Evolutionary conservation across 2,329 filamentous ascomycete species (phyloP), one percentile per base, ranked within the genome.

Genomic region (Arachnopeziza araneosa): DNA sequence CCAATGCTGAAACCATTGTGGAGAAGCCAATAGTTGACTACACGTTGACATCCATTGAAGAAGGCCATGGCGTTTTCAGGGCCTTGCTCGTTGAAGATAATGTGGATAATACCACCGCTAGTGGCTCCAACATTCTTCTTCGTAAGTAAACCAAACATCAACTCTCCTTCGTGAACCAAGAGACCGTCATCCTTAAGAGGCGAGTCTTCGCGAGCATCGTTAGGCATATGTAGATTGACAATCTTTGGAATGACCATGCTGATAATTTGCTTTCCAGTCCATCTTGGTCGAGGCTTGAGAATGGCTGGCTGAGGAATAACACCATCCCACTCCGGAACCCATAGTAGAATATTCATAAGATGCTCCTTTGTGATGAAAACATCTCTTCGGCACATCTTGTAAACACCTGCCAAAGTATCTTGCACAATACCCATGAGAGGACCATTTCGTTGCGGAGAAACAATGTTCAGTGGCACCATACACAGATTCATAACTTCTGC

Each of bases 401-500:
- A 99, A 51, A 92, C 88, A 77, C 96, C 95, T 67, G 93, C 95
- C 61, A 99, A 82, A 24, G 93, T 96, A 75, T 99, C 95, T 75
- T 99, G 95, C 23, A 99, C 95, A 68, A 99, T 98, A 85, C 96
- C 96, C 96, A 99, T 99, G 59, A 99, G 82, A 53, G 95, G 96
- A 60, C 91, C 90, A 76, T 99, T 99, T 72, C 93, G 88, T 76
- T 99, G 95, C 4, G 95, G 95, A 1, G 96, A 99, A 10, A 99
- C 96, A 70, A 99, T 98, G 75, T 99, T 97, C 69, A 95, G 84
- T 0, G 95, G 95, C n/a, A 99, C 95, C 83, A 98, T 89, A 75
- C 93, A 98, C 17, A 99, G 84, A 73, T 98, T 89, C 75, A 87
- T 91, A 68, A 99, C 86, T 75, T 99, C 95, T 52, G 96, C 92